Base-by-base conservation (phyloP, 2,329 filamentous ascomycete genomes). In the Hawksworthiomyces lignivorus region DNA sequence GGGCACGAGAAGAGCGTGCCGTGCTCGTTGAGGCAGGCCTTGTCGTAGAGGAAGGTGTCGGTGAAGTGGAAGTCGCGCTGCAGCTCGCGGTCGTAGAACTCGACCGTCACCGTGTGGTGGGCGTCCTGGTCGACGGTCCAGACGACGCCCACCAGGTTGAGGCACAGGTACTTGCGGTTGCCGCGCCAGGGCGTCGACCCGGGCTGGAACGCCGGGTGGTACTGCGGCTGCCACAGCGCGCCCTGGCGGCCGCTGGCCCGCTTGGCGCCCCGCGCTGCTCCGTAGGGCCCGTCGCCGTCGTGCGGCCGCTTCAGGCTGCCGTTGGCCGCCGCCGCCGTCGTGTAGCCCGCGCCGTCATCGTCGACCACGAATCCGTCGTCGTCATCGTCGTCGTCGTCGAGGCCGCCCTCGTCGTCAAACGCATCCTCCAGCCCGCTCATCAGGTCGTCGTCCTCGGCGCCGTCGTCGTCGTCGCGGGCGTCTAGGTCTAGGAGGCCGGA, bases 71-170 rank as follows among this genome's bases (percentile, higher is more conserved):
- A 96, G 60, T 97, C 88, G 36, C 90, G 77, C 59, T 95, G 84
- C 45, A 84, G 81, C 52, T 94, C 88, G 45, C 88, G 84, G 60
- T 98, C 94, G 59, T 97, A 96, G 60, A 98, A 98, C 55, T 97
- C 92, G 2, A 97, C 89, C 0, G 89, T 96, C 10, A 98, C 82
- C 2, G 92, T 98, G 58, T 97, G 80, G 53, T 90, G 84, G 0
- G 84, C 85, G 56, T 96, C 89, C 62, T 98, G 92, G 52, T 95
- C 86, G 15, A 98, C 87, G 0, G 90, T 97, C 87, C 92, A 98
- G 8, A 96, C 86, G 56, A 94, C 92, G 1, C 94, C 92, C 40
- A 89, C 86, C 45, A 98, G 68, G 57, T 97, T 97, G 30, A 97
- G 75, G 56, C 87, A 95, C 1, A 98, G 73, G 57, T 98, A 95